Base-by-base conservation (phyloP, 208 protist genomes). In the Acanthamoeba lenticulata region DNA sequence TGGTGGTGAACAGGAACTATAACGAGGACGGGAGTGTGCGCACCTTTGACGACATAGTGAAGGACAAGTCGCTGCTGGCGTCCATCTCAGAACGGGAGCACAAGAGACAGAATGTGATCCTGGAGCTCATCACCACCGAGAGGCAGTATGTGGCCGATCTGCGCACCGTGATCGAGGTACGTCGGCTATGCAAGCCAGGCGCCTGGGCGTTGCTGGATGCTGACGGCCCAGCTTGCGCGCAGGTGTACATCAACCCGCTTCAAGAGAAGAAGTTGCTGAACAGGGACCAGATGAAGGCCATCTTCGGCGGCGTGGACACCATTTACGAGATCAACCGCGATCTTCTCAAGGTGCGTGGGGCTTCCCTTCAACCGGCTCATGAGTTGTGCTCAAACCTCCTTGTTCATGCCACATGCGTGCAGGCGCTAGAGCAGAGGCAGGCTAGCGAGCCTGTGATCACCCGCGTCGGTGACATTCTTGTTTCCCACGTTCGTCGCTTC, bases 221-320 rank as follows among this genome's bases (percentile, higher is more conserved):
- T 9, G 24, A 40, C n/a, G 21, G 21, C 52, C 52, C 52, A 27
- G n/a, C n/a, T n/a, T n/a, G n/a, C n/a, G n/a, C 19, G 67, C 38
- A 86, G 74, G 74, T 86, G 45, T 86, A 57, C 45, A 57, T 86
- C 42, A 86, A 86, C 11, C 74, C 74, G 27, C 27, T 86, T 17
- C 38, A 55, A n/a, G 42, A 86, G 42, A 29, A 36, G 45, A 45
- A 86, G 27, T 15, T 86, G 2, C 74, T 86, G 19, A 52, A 86
- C 45, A 86, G 52, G 45, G 52, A 57, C 19, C 42, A 86, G 21
- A 45, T 36, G 45, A 55, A 29, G 21, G 45, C 45, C n/a, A 52
- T 86, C 38, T 86, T 86, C 24, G 38, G 38, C n/a, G 52, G 52
- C 42, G 74, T 86, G 34, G 74, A 86, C 38, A 55, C 74, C n/a